Conservation (phyloP, 116 monocot genomes). For the Trichopus zeylanicus region DNA sequence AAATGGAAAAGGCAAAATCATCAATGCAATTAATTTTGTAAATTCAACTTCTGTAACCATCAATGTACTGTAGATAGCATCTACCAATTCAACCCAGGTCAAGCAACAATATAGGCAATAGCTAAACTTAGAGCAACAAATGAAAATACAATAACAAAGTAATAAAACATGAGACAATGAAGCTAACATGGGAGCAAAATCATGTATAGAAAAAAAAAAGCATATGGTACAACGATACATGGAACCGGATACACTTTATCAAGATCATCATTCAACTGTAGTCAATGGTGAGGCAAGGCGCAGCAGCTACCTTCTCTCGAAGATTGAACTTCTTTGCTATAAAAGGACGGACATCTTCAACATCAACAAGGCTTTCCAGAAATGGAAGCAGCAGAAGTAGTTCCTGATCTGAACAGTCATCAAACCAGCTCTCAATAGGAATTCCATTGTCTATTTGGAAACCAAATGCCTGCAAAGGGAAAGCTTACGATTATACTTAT, state of each 20-base stretch:
- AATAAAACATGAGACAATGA: neutral
- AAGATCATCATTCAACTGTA: neutral
- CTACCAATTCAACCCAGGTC: no score
- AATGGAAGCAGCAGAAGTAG: constrained; percentile 74
- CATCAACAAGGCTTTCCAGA: constrained; percentile 77
- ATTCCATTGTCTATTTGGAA: constrained; percentile 98
- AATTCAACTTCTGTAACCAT: no score
- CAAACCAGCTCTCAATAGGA: constrained; percentile 99
- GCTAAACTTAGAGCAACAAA: no score
- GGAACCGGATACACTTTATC: neutral
- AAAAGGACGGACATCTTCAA: constrained; percentile 82
- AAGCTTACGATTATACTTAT: no score
- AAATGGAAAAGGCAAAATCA: no score
- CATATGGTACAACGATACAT: neutral
- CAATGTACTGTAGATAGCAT: no score
- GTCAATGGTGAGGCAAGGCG: constrained; percentile 18
- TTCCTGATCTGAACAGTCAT: constrained; percentile 69
- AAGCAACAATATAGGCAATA: no score
- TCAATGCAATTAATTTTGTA: no score
- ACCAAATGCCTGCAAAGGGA: constrained; percentile 85
- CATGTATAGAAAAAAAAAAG: neutral
- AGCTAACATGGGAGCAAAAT: neutral
- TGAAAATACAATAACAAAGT: neutral
- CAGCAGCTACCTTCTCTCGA: constrained; percentile 61
- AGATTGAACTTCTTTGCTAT: constrained; percentile 85